These are phyloP conservation scores for Fragilaria radians DNA, from an alignment of 108 stramenopile genomes.

Conservation along the genomic window DNA sequence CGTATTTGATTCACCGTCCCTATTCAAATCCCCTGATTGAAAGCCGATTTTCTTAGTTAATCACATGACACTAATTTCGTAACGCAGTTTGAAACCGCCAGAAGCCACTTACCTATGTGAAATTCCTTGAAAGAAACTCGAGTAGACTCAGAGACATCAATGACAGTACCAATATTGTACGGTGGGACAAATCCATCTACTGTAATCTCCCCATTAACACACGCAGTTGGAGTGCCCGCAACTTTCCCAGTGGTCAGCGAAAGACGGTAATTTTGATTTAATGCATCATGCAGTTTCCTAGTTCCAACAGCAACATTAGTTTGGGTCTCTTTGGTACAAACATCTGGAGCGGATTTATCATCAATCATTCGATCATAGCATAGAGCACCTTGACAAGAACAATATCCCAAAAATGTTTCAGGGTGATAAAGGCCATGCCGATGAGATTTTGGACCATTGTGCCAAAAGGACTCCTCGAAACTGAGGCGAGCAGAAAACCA, in stretches of 20 bases:
- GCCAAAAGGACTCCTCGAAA: background rate
- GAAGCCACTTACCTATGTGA: background rate
- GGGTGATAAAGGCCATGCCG: background rate
- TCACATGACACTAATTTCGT: background rate
- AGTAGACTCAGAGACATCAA: constrained; percentile 6
- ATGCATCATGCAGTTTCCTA: background rate
- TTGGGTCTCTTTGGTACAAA: background rate
- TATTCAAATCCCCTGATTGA: constrained; percentile 24
- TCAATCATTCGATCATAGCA: constrained; percentile 1
- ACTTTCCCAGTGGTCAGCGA: background rate
- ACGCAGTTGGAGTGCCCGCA: background rate
- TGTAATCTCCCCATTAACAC: background rate
- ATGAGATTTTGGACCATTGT: background rate
- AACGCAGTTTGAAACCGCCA: background rate
- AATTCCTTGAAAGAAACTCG: background rate
- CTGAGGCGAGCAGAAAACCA: background rate
- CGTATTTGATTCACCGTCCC: constrained; percentile 16
- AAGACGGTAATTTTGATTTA: background rate
- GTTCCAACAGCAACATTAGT: background rate
- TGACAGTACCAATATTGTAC: constrained; percentile 7
- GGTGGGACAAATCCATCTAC: background rate
- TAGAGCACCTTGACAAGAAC: background rate
- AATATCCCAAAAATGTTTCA: background rate
- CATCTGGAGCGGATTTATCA: background rate
- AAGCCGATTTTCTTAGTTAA: too few species aligned